These are phyloP conservation scores for Senna siamea DNA, from an alignment of 306 rosid genomes.

Conservation along the genomic window DNA sequence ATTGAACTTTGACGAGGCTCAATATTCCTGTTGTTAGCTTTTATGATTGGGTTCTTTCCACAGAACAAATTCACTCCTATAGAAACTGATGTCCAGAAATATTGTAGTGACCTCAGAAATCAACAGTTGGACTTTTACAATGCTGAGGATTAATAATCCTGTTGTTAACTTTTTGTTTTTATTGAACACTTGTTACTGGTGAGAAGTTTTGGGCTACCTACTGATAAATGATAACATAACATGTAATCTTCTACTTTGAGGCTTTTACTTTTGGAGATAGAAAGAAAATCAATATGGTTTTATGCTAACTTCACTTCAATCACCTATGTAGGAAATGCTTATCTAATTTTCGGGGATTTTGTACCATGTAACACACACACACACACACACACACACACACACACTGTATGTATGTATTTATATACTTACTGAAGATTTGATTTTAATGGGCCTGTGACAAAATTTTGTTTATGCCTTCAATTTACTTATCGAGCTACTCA, in stretches of 20 bases:
- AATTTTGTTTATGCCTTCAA: not conserved
- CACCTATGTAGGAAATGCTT: not conserved
- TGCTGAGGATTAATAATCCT: not conserved
- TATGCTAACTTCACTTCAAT: not conserved
- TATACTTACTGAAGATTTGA: not conserved
- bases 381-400: too few species aligned
- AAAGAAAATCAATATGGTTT: not conserved
- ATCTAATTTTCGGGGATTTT: constrained; percentile 25
- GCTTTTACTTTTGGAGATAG: not conserved
- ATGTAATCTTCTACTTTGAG: not conserved
- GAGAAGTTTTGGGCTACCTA: too few species aligned
- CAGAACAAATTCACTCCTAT: not conserved
- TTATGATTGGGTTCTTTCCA: not conserved
- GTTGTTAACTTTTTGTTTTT: not conserved
- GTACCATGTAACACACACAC: not conserved
- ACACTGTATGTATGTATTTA: not conserved
- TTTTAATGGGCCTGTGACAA: not conserved
- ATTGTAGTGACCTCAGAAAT: too few species aligned
- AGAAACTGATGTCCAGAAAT: not conserved
- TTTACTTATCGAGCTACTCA: constrained; percentile 5
- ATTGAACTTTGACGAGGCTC: not conserved
- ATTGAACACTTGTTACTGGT: too few species aligned
- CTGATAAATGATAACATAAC: too few species aligned
- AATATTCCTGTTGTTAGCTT: not conserved
- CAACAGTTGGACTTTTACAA: too few species aligned